Conservation (phyloP, 2,329 filamentous ascomycete species). For the Colletotrichum spinosum region DNA sequence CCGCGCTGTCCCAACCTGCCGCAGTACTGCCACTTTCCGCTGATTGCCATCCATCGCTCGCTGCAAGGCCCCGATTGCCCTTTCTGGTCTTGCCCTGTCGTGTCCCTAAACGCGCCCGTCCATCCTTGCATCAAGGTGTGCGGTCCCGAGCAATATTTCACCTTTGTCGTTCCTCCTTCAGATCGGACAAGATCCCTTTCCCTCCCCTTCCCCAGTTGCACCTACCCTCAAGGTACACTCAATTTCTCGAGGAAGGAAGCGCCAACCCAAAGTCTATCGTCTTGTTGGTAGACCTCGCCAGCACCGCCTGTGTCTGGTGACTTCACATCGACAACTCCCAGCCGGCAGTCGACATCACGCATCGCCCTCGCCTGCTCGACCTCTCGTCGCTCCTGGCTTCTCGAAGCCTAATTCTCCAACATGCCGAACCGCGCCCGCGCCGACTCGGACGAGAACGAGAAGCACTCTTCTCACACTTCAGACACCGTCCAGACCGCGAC, state of each 20-base stretch:
- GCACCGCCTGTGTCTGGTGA: too few species aligned
- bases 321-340: neutral
- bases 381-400: neutral
- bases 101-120: slow-evolving; percentile 1
- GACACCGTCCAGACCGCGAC: slow-evolving; percentile 36
- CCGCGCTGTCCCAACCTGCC: slow-evolving; percentile 10
- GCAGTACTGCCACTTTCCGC: neutral
- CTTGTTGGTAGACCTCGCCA: slow-evolving; percentile 13
- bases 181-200: neutral
- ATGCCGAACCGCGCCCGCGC: slow-evolving; percentile 30
- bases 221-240: slow-evolving; percentile 7
- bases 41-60: slow-evolving; percentile 8
- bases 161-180: slow-evolving; percentile 18
- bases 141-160: slow-evolving; percentile 32
- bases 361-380: slow-evolving; percentile 4
- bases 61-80: slow-evolving; percentile 8
- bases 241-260: slow-evolving; percentile 19
- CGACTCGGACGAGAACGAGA: slow-evolving; percentile 40
- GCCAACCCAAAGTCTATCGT: neutral
- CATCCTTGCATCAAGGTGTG: neutral
- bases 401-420: neutral
- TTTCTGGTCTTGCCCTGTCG: slow-evolving; percentile 1
- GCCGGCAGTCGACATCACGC: neutral
- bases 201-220: slow-evolving; percentile 24
- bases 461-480: slow-evolving; percentile 34